Base-by-base conservation (phyloP, 306 rosid genomes). In the Castanopsis chinensis region DNA sequence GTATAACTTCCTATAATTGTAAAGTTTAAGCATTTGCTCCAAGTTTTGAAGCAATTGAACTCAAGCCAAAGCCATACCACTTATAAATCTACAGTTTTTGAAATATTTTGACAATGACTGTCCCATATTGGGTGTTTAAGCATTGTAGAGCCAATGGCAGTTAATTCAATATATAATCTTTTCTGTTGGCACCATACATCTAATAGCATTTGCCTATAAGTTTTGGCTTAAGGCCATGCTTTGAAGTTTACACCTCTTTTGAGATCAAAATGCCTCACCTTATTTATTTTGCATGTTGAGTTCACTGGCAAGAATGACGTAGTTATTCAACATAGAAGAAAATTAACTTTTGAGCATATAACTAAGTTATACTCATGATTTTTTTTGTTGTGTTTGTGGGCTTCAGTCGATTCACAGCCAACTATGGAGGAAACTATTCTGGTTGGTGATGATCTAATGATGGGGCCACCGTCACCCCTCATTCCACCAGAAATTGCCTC, bases 371-470 rank as follows among this genome's bases (percentile, higher is more conserved):
- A 4, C 45, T 71, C 10, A 79, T 17, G 78, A 35, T 5, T 71
- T 72, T 72, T 49, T 19, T 20, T 52, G 18, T 28, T 76, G 59
- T 71, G 52, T 49, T 83, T 80, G 60, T 84, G 82, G 77, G 60
- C 73, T 85, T 82, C 92, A 95, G 99, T 95, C 30, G 99, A 92
- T 91, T 84, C 98, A 17, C 93, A 93, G 82, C 94, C 97, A 80
- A 86, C 83, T 45, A 91, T 91, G 99, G 99, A 95, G 77, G 99
- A 95, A 79, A 95, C 97, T 20, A 92, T 93, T 80, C 81, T 93
- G 92, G 98, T 93, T 15, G 99, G 98, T 3, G 98, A 95, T 84
- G 98, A 95, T 87, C 84, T 95, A 71, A 95, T 95, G 96, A 87
- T 20, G 84, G 98, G 97, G 49, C 97, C 94, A 25, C 99, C 99